Evolutionary conservation across 306 rosid species (phyloP).

Genomic region (Trifolium dubium): DNA sequence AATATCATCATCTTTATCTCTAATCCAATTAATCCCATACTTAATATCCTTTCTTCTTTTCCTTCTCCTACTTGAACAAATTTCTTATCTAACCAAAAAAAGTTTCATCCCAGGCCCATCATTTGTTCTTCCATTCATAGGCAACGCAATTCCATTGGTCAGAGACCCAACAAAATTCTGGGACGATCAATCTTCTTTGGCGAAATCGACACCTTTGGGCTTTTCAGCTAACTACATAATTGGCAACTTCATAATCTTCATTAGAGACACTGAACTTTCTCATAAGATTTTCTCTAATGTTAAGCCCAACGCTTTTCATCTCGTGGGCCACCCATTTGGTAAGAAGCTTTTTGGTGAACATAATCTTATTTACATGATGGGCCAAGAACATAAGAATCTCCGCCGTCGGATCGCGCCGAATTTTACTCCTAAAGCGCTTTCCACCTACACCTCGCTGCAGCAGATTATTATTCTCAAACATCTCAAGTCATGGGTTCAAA

Average conservation of each 20-base stretch:
- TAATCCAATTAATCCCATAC: conserved; percentile 45
- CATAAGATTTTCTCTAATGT: conserved; percentile 86
- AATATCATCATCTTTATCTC: neutral
- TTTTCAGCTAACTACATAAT: conserved; percentile 73
- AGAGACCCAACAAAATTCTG: conserved; percentile 71
- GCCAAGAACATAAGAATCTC: conserved; percentile 79
- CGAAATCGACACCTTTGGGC: conserved; percentile 60
- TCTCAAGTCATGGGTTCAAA: conserved; percentile 56
- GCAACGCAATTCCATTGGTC: conserved; percentile 71
- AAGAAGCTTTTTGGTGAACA: conserved; percentile 90
- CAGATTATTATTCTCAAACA: conserved; percentile 76
- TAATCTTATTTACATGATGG: conserved; percentile 85
- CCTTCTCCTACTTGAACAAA: conserved; percentile 64
- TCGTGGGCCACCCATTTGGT: conserved; percentile 91
- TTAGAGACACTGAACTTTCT: conserved; percentile 78
- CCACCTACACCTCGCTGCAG: conserved; percentile 75
- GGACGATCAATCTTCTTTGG: conserved; percentile 63
- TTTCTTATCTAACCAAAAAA: conserved; percentile 65
- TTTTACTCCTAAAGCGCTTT: conserved; percentile 77
- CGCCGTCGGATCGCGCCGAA: conserved; percentile 90
- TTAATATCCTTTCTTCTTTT: conserved; percentile 47
- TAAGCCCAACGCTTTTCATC: conserved; percentile 68
- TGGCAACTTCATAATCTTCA: conserved; percentile 78
- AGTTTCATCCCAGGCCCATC: conserved; percentile 65
- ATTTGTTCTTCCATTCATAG: conserved; percentile 66